phyloP scores from a whole-genome alignment of 169 alveolate genomes.

The Eimeria necatrix region DNA sequence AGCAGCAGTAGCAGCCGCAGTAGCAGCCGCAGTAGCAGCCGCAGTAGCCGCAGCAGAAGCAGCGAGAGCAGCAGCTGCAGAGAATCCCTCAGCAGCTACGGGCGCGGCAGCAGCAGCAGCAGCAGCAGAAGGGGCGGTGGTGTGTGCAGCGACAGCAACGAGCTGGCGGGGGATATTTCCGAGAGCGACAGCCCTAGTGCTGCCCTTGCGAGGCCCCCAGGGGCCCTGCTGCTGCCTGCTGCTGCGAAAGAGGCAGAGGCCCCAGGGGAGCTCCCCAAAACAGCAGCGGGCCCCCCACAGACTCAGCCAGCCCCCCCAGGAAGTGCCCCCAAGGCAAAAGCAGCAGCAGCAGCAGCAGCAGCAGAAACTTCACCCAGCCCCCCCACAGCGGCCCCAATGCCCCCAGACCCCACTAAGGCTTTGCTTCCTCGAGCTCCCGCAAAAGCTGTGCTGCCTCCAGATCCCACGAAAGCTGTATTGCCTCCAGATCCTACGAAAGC shows the following conservation, averaged over 20 bases:
- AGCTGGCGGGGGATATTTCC: neutral
- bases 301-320: neutral
- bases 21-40: slow-evolving; percentile 48
- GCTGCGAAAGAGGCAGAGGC: neutral
- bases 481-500: slow-evolving; percentile 44
- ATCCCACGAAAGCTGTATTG: neutral
- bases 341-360: slow-evolving; percentile 12
- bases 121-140: neutral
- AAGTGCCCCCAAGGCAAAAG: neutral
- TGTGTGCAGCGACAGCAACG: slow-evolving; percentile 34
- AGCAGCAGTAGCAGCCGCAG: slow-evolving; percentile 72
- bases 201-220: neutral
- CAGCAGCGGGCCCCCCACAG: too few relatives aligned
- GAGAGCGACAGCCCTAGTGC: neutral
- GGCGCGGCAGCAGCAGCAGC: slow-evolving; percentile 33
- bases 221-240: neutral
- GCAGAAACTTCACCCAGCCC: neutral
- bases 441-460: neutral
- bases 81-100: neutral
- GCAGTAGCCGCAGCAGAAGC: slow-evolving; percentile 30
- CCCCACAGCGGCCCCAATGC: neutral
- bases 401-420: slow-evolving; percentile 9
- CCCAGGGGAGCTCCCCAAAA: neutral
- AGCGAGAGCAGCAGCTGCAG: slow-evolving; percentile 12
- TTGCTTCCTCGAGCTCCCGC: neutral